Conservation (phyloP, 179 eudicot genomes). For the Patellifolia procumbens region DNA sequence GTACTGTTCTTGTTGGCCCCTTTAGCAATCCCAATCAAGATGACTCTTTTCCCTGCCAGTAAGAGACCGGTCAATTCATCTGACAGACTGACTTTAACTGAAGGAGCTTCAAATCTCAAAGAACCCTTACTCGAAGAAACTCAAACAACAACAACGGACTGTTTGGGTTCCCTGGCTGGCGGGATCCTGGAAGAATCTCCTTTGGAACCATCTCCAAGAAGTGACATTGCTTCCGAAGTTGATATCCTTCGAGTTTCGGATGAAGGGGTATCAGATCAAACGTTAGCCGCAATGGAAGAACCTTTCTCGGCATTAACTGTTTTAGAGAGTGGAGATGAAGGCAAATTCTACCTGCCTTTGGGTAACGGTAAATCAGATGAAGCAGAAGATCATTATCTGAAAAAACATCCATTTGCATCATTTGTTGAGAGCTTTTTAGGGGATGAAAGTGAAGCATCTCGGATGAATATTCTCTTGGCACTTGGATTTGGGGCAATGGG, state of each 20-base stretch:
- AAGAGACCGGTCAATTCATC: constrained; percentile 36
- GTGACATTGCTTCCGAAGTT: too few species aligned
- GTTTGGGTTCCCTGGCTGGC: too few species aligned
- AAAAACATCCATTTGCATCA: too few species aligned
- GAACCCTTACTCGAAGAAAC: constrained; percentile 33
- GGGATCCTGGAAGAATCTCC: too few species aligned
- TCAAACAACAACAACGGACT: neutral
- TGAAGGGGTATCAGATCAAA: too few species aligned
- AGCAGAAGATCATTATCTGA: too few species aligned
- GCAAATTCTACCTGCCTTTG: too few species aligned
- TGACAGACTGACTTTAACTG: constrained; percentile 25
- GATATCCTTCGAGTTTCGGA: too few species aligned
- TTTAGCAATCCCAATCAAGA: constrained; percentile 75
- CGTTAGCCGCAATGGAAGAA: neutral
- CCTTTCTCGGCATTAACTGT: constrained; percentile 19
- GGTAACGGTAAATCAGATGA: too few species aligned
- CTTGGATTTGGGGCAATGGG: constrained; percentile 49
- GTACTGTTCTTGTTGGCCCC: constrained; percentile 71
- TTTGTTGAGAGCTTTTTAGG: too few species aligned
- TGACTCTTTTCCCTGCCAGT: constrained; percentile 67
- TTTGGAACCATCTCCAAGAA: too few species aligned
- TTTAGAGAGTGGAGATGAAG: constrained; percentile 32
- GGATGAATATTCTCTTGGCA: constrained; percentile 37
- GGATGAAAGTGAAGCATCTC: too few species aligned
- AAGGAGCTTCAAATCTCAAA: constrained; percentile 23